Base-by-base conservation (phyloP, 1,284 basidiomycete genomes). In the Lentinula novae-zelandiae region DNA sequence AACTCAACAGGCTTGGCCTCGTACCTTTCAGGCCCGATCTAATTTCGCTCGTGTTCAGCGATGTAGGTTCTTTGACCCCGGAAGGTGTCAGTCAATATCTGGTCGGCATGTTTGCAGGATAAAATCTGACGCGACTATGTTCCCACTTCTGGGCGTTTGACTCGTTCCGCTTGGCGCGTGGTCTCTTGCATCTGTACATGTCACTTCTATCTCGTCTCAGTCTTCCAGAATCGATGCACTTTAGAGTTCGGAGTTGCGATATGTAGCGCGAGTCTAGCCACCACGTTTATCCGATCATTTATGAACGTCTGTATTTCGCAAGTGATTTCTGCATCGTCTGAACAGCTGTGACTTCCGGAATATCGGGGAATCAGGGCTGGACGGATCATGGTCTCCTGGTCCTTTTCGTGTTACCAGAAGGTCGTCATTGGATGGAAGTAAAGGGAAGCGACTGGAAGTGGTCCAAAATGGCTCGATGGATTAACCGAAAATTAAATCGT, bases 51-150 rank as follows among this genome's bases (percentile, higher is more conserved):
- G 90, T 97, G 38, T 93, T 97, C 69, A 93, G 91, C 61, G 95
- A 97, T 66, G 90, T 96, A 31, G 95, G 95, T 39, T 92, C 93
- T 65, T 78, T 97, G 64, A 96, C 95, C 17, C 95, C 95, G 46
- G 90, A 92, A 73, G 93, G 92, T 60, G 93, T 96, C 56, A 93
- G 90, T 71, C 92, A 93, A 73, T 94, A 94, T 71, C 80, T 95
- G 61, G 90, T 95, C 64, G 90, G 91, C 64, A 94, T 95, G 86
- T 95, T 95, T 77, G 86, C 90, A 65, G 89, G 86, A 67, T 89
- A 74, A 72, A 63, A 44, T 33, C 50, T 38, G 34, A 38, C 9
- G 51, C 51, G 33, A 38, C 60, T 58, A 31, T 44, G 33, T 42
- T 56, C 33, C 39, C 62, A 39, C 39, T 49, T 40, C 33, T 49